Percentiles rank a stretch among this genome's conserved stretches.
These are phyloP conservation scores for Oryza australiensis DNA, from an alignment of 176 grass and related monocot genomes.

Conservation along the genomic window DNA sequence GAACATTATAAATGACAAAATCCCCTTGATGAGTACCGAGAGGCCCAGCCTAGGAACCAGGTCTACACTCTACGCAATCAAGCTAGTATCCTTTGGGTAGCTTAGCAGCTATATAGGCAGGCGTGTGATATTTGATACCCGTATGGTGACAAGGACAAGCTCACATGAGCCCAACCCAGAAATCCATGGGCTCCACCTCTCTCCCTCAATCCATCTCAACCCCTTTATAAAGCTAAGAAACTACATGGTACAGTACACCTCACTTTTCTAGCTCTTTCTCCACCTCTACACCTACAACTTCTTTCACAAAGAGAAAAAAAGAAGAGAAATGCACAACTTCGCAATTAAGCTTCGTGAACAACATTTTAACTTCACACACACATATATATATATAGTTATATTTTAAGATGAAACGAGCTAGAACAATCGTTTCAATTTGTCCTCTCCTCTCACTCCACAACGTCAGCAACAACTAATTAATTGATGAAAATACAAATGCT, in stretches of 20 bases:
- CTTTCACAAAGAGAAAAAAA: background rate
- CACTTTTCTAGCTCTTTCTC: slow-evolving; percentile 18
- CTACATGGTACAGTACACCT: slow-evolving; percentile 41
- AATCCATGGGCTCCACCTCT: slow-evolving; percentile 27
- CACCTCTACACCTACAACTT: background rate
- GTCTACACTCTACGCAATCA: slow-evolving; percentile 5
- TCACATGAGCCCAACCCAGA: slow-evolving; percentile 63
- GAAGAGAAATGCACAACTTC: background rate
- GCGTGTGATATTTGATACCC: slow-evolving; percentile 55
- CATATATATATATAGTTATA: too few relatives aligned
- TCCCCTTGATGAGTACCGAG: slow-evolving; percentile 25
- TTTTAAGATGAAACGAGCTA: background rate
- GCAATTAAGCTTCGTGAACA: background rate
- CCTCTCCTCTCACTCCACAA: background rate
- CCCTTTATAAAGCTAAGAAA: slow-evolving; percentile 57
- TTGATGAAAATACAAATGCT: background rate
- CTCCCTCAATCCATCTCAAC: background rate
- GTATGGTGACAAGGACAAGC: slow-evolving; percentile 58
- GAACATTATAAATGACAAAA: background rate
- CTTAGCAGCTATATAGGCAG: slow-evolving; percentile 24
- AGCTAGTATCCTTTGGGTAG: slow-evolving; percentile 23
- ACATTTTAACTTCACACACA: too few relatives aligned
- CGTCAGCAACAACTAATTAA: background rate
- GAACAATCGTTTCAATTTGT: background rate
- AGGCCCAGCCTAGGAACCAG: slow-evolving; percentile 41